Evolutionary conservation across 805 yeast species (phyloP).

Genomic region (Saccharomycopsis javanensis): DNA sequence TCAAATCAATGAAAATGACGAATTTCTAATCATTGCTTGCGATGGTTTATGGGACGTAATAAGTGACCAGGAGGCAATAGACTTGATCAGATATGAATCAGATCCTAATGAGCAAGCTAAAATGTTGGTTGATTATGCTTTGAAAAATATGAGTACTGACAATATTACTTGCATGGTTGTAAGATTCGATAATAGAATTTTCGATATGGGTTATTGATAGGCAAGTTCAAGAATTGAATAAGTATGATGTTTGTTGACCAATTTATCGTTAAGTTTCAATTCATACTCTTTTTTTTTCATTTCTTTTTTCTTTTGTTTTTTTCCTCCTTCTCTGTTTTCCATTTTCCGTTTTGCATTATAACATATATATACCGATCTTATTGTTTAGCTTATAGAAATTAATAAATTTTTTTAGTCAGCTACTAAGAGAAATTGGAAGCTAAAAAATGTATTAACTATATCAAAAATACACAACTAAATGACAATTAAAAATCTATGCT

Average conservation of each 20-base stretch:
- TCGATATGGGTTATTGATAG: conserved; percentile 2
- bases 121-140: conserved; percentile 59
- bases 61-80: conserved; percentile 75
- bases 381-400: not conserved
- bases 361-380: not conserved
- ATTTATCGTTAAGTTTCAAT: not conserved
- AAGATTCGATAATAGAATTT: conserved; percentile 17
- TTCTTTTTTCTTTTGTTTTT: not conserved
- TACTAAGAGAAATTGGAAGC: not conserved
- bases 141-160: conserved; percentile 74
- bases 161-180: conserved; percentile 92
- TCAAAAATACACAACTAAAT: too few relatives aligned
- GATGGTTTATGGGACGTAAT: conserved; percentile 97
- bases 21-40: conserved; percentile 82
- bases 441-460: too few relatives aligned
- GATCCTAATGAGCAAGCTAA: conserved; percentile 63
- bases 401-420: not conserved
- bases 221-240: not conserved
- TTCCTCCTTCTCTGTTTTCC: not conserved
- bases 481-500: too few relatives aligned
- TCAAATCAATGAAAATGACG: conserved; percentile 55
- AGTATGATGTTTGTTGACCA: not conserved
- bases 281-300: not conserved
- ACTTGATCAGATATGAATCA: conserved; percentile 42
- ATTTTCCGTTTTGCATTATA: not conserved